phyloP scores from a whole-genome alignment of 2,329 filamentous ascomycete genomes.

The Calycina marina region DNA sequence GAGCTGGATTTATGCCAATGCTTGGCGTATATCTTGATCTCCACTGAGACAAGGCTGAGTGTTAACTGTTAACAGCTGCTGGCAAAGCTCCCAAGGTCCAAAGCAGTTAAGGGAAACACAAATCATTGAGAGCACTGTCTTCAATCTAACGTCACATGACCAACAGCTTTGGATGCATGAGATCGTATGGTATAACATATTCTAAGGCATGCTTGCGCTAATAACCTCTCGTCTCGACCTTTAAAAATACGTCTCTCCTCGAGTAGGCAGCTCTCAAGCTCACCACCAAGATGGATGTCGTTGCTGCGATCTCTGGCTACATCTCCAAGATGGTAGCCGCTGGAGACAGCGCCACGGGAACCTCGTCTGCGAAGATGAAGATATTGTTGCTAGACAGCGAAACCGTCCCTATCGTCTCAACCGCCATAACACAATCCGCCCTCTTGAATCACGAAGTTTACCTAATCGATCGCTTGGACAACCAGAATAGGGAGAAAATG shows the following conservation, averaged over 20 bases:
- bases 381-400: constrained; percentile 86
- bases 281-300: constrained; percentile 69
- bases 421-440: constrained; percentile 86
- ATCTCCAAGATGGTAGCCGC: constrained; percentile 89
- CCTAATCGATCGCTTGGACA: constrained; percentile 91
- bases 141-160: too few species aligned
- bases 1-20: too few species aligned
- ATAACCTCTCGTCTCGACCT: too few species aligned
- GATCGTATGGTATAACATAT: too few species aligned
- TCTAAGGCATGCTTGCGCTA: too few species aligned
- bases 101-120: too few species aligned
- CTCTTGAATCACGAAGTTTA: constrained; percentile 95
- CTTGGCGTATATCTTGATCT: too few species aligned
- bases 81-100: too few species aligned
- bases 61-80: too few species aligned
- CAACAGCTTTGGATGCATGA: too few species aligned
- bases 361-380: constrained; percentile 88
- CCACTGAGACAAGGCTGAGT: too few species aligned
- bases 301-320: constrained; percentile 85
- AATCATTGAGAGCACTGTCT: too few species aligned
- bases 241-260: neutral
- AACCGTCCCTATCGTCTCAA: constrained; percentile 86
- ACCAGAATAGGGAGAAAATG: constrained; percentile 87
- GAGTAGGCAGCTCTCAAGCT: neutral
- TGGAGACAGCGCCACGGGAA: constrained; percentile 53